Conservation (phyloP, 352 stramenopile species). For the Phytophthora capsici region DNA sequence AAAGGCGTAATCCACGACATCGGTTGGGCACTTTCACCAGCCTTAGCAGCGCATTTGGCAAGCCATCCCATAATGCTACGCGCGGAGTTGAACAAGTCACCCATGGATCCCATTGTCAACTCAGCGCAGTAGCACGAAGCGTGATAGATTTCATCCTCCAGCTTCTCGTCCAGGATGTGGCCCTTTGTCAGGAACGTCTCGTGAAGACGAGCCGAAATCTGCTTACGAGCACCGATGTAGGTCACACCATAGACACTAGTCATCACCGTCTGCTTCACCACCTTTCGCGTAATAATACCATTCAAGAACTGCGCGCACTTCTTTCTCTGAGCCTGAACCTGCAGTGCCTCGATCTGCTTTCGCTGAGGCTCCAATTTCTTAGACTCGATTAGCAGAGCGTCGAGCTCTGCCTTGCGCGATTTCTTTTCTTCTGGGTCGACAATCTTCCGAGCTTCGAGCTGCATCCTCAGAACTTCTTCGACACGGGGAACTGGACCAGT, state of each 20-base stretch:
- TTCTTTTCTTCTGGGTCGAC: neutral
- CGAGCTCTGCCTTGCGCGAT: constrained; percentile 2
- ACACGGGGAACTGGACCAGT: neutral
- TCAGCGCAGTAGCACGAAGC: constrained; percentile 93
- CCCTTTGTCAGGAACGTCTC: constrained; percentile 88
- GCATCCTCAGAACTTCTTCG: too few relatives aligned
- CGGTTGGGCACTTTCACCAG: constrained; percentile 87
- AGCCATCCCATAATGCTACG: constrained; percentile 95
- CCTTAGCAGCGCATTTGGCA: constrained; percentile 72
- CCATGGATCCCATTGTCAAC: constrained; percentile 97
- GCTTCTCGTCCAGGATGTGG: constrained; percentile 71
- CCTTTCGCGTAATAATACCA: constrained; percentile 91
- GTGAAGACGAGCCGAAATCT: constrained; percentile 97
- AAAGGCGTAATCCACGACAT: constrained; percentile 99
- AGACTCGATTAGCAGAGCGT: neutral
- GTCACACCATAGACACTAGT: constrained; percentile 99
- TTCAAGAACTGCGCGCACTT: constrained; percentile 74
- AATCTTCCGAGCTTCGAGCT: too few relatives aligned
- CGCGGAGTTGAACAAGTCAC: constrained; percentile 96
- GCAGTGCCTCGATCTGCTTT: too few relatives aligned
- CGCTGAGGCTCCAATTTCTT: too few relatives aligned
- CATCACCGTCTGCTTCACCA: constrained; percentile 99
- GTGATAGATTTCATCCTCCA: constrained; percentile 90
- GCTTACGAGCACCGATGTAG: constrained; percentile 98
- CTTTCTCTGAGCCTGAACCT: constrained; percentile 58